Evolutionary conservation across 2,329 filamentous ascomycete genomes (phyloP).

Genomic region (Coleophoma eucalyptorum): DNA sequence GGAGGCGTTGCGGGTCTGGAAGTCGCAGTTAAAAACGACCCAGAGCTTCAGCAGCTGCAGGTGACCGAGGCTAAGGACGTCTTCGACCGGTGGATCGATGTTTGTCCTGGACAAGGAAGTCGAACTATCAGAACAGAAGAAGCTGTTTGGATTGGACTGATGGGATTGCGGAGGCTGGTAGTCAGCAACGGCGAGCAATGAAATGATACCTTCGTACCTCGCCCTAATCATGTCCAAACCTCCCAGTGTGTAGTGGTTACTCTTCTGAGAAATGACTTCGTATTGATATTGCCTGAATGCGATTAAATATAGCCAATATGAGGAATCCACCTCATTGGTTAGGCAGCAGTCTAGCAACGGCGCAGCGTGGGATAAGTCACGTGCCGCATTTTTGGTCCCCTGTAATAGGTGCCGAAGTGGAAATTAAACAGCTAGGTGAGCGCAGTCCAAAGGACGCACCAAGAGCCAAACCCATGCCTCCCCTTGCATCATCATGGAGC

Average conservation of each 20-base stretch:
- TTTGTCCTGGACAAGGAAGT: conserved; percentile 76
- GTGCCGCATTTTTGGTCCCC: too few relatives aligned
- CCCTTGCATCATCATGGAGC: too few relatives aligned
- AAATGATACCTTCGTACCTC: background rate
- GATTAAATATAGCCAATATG: too few relatives aligned
- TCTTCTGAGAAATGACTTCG: background rate
- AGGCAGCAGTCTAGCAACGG: too few relatives aligned
- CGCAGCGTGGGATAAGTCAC: too few relatives aligned
- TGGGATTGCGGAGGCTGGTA: conserved; percentile 56
- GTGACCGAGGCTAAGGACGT: conserved; percentile 63
- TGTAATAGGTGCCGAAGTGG: too few relatives aligned
- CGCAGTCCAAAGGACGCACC: too few relatives aligned
- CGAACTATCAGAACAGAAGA: conserved; percentile 82
- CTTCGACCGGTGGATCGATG: conserved; percentile 83
- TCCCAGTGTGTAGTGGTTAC: background rate
- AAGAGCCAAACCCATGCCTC: too few relatives aligned
- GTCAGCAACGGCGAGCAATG: conserved; percentile 24
- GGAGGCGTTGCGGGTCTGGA: conserved; percentile 80
- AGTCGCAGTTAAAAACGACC: conserved; percentile 63
- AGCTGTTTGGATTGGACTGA: conserved; percentile 73
- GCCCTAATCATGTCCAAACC: background rate
- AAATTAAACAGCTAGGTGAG: too few relatives aligned
- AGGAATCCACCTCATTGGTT: too few relatives aligned
- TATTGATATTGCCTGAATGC: too few relatives aligned
- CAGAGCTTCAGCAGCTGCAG: conserved; percentile 48